These are phyloP conservation scores for Neurospora sp. DNA, from an alignment of 495 filamentous ascomycete species.

Conservation along the genomic window DNA sequence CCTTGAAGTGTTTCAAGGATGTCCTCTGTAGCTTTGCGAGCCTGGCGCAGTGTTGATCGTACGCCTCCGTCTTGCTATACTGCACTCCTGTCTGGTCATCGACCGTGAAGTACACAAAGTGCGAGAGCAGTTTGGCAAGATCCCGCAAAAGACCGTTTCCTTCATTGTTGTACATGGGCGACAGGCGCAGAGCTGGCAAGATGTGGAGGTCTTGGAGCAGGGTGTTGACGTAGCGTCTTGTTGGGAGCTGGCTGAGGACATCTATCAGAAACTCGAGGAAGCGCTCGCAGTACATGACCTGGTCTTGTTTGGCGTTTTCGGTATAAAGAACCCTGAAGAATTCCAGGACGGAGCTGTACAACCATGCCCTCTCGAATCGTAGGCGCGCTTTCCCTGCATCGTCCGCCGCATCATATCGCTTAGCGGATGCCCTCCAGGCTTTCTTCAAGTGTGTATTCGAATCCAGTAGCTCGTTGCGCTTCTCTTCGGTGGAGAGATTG, in stretches of 20 bases:
- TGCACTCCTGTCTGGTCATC: conserved; percentile 84
- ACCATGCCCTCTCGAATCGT: conserved; percentile 88
- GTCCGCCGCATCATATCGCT: conserved; percentile 81
- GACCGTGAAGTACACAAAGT: conserved; percentile 81
- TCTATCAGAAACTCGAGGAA: conserved; percentile 88
- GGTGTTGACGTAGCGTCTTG: conserved; percentile 85
- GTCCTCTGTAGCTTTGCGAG: conserved; percentile 74
- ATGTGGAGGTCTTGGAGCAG: conserved; percentile 85
- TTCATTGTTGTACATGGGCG: conserved; percentile 63
- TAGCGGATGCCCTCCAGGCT: conserved; percentile 79
- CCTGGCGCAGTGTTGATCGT: conserved; percentile 65
- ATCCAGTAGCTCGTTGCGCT: conserved; percentile 57
- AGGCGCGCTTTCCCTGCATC: conserved; percentile 67
- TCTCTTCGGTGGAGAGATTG: conserved; percentile 63
- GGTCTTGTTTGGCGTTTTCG: conserved; percentile 40
- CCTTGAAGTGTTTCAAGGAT: conserved; percentile 75
- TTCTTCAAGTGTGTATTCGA: conserved; percentile 65
- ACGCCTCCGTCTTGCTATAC: conserved; percentile 58
- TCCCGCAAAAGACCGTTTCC: conserved; percentile 76
- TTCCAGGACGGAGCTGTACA: conserved; percentile 76
- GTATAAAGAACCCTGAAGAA: conserved; percentile 68
- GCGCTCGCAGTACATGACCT: conserved; percentile 78
- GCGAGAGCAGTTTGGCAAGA: conserved; percentile 63
- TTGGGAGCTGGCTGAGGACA: conserved; percentile 87
- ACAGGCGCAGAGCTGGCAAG: conserved; percentile 71